Evolutionary conservation across 257 asterid genomes (phyloP), one percentile per base, ranked within the genome.

Genomic region (Anisodus acutangulus): DNA sequence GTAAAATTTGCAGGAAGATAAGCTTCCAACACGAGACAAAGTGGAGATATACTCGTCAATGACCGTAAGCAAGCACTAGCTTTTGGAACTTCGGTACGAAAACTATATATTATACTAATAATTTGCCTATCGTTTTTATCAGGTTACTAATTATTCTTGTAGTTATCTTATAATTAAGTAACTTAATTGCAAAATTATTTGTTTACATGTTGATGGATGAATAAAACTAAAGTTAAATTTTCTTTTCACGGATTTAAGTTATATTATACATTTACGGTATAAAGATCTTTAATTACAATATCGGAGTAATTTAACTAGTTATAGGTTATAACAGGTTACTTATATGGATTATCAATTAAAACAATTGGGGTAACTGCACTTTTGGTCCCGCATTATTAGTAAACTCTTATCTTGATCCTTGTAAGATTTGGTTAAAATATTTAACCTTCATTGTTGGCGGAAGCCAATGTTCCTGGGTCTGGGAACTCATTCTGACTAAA

Each of bases 41-140:
- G 60, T 31, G 87, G 87, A 47, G 82, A 85, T 9, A 70, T 85
- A 57, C 85, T 81, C 1, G 35, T 85, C 47, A 85, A 85, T 59
- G 87, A 85, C 3, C 67, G 85, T n/a, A 63, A 59, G 15, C 83
- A 85, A 71, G 47, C 79, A 9, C 45, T 85, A 35, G 85, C 87
- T 22, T 85, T 64, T 71, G 87, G 87, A 43, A 85, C 87, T 5
- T 85, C 85, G 84, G 87, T 85, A 85, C 8, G 76, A 3, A 83
- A 64, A 64, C 13, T 82, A 49, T 51, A 11, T 22, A 1, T 76
- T 76, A 76, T 5, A 58, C 17, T 26, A 35, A 35, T 66, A 64
- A 35, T 67, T 67, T 6, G 39, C 4, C 2, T 11, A 3, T 0
- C 3, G 13, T 11, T 19, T 59, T n/a, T n/a, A 59, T 59, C 4